A percentile compares a stretch with the other conserved stretches of the same genome.
Evolutionary conservation across 805 yeast species (phyloP).

Genomic region (Barnettozyma wickerhamii): DNA sequence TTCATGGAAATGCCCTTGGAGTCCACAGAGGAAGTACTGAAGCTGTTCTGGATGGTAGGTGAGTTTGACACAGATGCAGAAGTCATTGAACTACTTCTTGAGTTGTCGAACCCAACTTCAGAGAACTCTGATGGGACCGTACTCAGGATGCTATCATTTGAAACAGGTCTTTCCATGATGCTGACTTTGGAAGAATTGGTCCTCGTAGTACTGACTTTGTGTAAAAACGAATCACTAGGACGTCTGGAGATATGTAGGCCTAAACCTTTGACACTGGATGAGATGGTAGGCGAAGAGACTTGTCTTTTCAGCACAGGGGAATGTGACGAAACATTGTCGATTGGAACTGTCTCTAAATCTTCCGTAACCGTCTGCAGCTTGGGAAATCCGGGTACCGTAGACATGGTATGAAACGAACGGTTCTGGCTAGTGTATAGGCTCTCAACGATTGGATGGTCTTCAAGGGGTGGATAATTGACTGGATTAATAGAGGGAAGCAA

Average conservation of each 20-base stretch:
- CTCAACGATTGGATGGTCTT: too few relatives aligned
- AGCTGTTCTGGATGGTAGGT: constrained; percentile 10
- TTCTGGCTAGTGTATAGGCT: too few relatives aligned
- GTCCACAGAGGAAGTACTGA: constrained; percentile 2
- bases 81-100: constrained; percentile 26
- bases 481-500: too few relatives aligned
- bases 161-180: constrained; percentile 24
- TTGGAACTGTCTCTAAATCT: constrained; percentile 11
- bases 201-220: constrained; percentile 5
- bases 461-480: too few relatives aligned
- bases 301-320: constrained; percentile 4
- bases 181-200: constrained; percentile 10
- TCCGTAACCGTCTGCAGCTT: constrained; percentile 11
- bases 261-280: constrained; percentile 15
- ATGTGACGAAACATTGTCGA: constrained; percentile 11
- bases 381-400: constrained; percentile 1
- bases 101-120: constrained; percentile 18
- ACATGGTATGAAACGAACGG: not conserved
- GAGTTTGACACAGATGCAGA: constrained; percentile 20
- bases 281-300: constrained; percentile 6
- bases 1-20: not conserved
- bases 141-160: constrained; percentile 24
- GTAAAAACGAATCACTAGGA: constrained; percentile 23
- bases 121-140: constrained; percentile 16
- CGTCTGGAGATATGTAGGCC: constrained; percentile 20